Conservation (phyloP, 106 monocot genomes). For the Acanthochlamys bracteata region DNA sequence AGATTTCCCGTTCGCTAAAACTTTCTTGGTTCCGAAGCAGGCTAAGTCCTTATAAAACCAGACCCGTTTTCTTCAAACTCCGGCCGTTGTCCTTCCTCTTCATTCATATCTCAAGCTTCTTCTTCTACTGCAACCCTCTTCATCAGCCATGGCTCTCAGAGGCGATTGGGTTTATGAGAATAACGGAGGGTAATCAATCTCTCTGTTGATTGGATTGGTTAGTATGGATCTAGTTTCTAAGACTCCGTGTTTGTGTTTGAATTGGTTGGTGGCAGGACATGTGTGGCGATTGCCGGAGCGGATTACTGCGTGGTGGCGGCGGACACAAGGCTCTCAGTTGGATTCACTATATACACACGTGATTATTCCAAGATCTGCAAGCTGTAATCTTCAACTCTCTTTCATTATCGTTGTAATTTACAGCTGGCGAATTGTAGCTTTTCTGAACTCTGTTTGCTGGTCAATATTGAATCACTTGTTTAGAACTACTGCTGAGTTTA, state of each 20-base stretch:
- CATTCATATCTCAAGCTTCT: neutral
- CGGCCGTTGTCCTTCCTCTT: neutral
- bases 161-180: constrained; percentile 87
- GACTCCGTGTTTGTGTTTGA: neutral
- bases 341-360: constrained; percentile 90
- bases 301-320: constrained; percentile 97
- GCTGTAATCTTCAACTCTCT: constrained; percentile 32
- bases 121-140: neutral
- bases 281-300: constrained; percentile 87
- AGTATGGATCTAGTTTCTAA: neutral
- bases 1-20: too few relatives aligned
- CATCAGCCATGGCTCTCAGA: constrained; percentile 29
- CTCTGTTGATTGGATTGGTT: neutral
- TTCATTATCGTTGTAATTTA: neutral
- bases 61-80: neutral
- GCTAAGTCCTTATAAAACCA: neutral
- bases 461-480: too few relatives aligned
- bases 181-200: constrained; percentile 66
- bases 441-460: too few relatives aligned
- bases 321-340: constrained; percentile 81
- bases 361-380: constrained; percentile 97
- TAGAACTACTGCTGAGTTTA: too few relatives aligned
- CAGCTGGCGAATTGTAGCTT: too few relatives aligned
- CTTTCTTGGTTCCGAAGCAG: neutral
- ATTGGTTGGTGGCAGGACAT: constrained; percentile 38